Percentiles rank a stretch among this genome's conserved stretches.
phyloP scores from a whole-genome alignment of 148 eudicot genomes.

The Chenopodium formosanum region DNA sequence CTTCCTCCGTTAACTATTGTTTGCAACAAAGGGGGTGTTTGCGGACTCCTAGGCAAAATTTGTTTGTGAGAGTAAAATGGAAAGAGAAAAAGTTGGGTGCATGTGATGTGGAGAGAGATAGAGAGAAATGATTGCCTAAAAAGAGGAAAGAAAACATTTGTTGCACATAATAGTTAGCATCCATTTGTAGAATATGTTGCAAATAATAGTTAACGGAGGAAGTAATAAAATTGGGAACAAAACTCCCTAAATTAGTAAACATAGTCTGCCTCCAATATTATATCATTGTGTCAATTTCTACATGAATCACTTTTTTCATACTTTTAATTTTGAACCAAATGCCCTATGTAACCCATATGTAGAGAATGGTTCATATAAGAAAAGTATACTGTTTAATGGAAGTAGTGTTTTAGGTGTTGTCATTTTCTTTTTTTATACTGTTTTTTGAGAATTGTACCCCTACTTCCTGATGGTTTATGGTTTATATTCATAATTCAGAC shows the following conservation, averaged over 20 bases:
- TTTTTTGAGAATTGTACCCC: neutral
- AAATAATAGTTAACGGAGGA: too few relatives aligned
- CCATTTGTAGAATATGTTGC: too few relatives aligned
- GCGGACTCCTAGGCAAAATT: too few relatives aligned
- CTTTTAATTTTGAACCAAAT: neutral
- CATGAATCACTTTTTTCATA: neutral
- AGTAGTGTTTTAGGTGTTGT: neutral
- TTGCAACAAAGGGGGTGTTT: too few relatives aligned
- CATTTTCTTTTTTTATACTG: neutral
- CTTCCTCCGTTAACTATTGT: too few relatives aligned
- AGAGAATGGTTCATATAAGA: neutral
- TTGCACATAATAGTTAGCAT: too few relatives aligned
- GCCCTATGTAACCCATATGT: neutral
- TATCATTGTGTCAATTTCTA: neutral
- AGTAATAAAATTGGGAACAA: neutral
- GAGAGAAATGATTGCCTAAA: too few relatives aligned
- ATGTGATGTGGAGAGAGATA: too few relatives aligned
- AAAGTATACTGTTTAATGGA: neutral
- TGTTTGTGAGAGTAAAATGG: too few relatives aligned
- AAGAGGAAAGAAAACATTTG: too few relatives aligned
- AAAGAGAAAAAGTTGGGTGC: too few relatives aligned
- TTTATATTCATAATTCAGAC: neutral
- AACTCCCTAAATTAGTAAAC: neutral
- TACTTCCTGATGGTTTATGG: neutral
- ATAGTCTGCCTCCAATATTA: neutral